Conservation (phyloP, 805 yeast species). For the Yarrowia bubula region DNA sequence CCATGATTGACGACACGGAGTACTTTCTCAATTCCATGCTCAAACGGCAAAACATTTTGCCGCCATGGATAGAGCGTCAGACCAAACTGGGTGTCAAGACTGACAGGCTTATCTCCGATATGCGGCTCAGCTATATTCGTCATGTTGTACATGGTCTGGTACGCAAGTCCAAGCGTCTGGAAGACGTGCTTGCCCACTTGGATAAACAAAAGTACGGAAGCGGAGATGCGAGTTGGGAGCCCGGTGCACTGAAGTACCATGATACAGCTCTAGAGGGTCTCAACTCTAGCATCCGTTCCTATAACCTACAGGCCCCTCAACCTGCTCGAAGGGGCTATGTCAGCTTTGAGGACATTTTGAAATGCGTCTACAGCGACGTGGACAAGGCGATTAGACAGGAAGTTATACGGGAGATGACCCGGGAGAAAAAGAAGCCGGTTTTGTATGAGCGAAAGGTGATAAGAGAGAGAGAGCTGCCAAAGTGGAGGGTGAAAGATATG, state of each 20-base stretch:
- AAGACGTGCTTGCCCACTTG: not conserved
- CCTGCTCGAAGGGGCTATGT: constrained; percentile 59
- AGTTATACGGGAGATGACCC: constrained; percentile 4
- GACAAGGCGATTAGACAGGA: constrained; percentile 28
- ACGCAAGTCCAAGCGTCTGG: not conserved
- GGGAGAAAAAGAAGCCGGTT: not conserved
- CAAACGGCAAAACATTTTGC: constrained; percentile 68
- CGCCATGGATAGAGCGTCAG: constrained; percentile 90
- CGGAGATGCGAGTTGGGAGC: constrained; percentile 42
- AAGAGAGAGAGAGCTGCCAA: constrained; percentile 22
- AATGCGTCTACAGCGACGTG: constrained; percentile 42
- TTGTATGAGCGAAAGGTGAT: constrained; percentile 7
- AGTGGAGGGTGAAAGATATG: constrained; percentile 22
- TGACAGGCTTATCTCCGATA: constrained; percentile 39
- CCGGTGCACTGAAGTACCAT: constrained; percentile 38
- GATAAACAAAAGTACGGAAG: not conserved
- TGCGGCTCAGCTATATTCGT: not conserved
- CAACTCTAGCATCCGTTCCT: constrained; percentile 54
- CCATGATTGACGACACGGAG: constrained; percentile 65
- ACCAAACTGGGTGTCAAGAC: constrained; percentile 53
- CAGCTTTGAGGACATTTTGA: constrained; percentile 46
- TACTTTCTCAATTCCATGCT: constrained; percentile 77
- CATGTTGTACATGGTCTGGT: constrained; percentile 16
- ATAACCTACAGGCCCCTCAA: constrained; percentile 62
- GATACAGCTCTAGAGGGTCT: constrained; percentile 42